Evolutionary conservation across 495 filamentous ascomycete genomes (phyloP).

Genomic region (Lepidopterella palustris): DNA sequence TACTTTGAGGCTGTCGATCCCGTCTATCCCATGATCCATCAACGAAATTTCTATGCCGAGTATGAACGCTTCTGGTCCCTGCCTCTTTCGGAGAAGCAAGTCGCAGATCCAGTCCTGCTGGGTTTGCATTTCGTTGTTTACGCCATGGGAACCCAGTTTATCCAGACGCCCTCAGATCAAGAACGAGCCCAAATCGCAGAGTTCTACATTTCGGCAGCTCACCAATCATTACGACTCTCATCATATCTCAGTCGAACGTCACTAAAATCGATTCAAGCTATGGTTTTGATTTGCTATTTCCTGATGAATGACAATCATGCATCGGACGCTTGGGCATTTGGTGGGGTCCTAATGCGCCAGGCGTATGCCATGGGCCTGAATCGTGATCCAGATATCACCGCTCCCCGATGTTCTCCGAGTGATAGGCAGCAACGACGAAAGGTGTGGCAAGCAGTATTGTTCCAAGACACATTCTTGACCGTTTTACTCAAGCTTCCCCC

Average conservation of each 20-base stretch:
- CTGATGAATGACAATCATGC: constrained; percentile 73
- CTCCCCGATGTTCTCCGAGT: constrained; percentile 49
- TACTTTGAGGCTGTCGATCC: constrained; percentile 72
- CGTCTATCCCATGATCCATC: constrained; percentile 66
- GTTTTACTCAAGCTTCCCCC: constrained; percentile 66
- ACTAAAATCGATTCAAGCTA: constrained; percentile 61
- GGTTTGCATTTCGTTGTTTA: constrained; percentile 63
- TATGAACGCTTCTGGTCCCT: constrained; percentile 66
- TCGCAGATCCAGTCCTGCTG: constrained; percentile 53
- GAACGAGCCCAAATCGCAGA: constrained; percentile 63
- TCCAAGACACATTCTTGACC: constrained; percentile 73
- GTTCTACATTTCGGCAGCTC: constrained; percentile 67
- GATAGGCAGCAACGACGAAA: constrained; percentile 66
- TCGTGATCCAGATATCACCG: constrained; percentile 63
- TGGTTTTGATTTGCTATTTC: constrained; percentile 69
- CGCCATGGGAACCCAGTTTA: constrained; percentile 67
- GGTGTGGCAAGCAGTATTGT: constrained; percentile 66
- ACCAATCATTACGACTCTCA: constrained; percentile 60
- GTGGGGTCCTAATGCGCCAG: constrained; percentile 61
- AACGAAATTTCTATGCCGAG: constrained; percentile 59
- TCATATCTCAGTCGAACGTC: constrained; percentile 63
- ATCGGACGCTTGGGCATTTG: constrained; percentile 69
- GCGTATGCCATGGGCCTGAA: constrained; percentile 71
- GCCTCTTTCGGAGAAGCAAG: constrained; percentile 42
- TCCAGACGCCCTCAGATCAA: constrained; percentile 46